phyloP scores from a whole-genome alignment of 345 rosid species.

The Salix exigua region DNA sequence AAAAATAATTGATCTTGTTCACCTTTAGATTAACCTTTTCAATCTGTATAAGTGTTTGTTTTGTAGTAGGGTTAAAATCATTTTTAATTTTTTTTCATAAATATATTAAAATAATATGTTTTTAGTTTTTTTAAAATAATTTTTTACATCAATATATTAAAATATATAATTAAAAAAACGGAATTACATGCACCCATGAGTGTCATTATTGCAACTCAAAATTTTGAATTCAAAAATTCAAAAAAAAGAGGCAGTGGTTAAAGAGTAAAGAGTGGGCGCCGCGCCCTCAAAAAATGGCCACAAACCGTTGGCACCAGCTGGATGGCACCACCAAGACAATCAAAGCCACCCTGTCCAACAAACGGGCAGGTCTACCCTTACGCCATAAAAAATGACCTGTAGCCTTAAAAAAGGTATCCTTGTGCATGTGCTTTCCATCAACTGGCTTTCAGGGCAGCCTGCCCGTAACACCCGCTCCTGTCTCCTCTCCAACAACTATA shows the following conservation, averaged over 20 bases:
- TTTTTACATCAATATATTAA: accelerated
- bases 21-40: no score
- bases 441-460: constrained; percentile 13
- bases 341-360: constrained; percentile 7
- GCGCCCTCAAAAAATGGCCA: neutral
- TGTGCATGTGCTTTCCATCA: neutral
- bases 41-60: no score
- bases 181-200: no score
- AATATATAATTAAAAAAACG: no score
- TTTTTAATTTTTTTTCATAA: no score
- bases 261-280: neutral
- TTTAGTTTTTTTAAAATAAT: no score
- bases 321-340: neutral
- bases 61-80: no score
- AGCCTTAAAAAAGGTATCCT: neutral
- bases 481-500: constrained; percentile 1
- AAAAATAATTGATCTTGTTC: no score
- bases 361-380: neutral
- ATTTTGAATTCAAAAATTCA: neutral
- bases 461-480: constrained; percentile 1
- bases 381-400: no score
- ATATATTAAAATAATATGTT: no score
- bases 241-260: neutral
- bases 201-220: no score
- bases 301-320: constrained; percentile 22